A percentile compares a stretch with the other conserved stretches of the same genome.
These are phyloP conservation scores for Candida hungchunana DNA, from an alignment of 805 yeast species.

Conservation along the genomic window DNA sequence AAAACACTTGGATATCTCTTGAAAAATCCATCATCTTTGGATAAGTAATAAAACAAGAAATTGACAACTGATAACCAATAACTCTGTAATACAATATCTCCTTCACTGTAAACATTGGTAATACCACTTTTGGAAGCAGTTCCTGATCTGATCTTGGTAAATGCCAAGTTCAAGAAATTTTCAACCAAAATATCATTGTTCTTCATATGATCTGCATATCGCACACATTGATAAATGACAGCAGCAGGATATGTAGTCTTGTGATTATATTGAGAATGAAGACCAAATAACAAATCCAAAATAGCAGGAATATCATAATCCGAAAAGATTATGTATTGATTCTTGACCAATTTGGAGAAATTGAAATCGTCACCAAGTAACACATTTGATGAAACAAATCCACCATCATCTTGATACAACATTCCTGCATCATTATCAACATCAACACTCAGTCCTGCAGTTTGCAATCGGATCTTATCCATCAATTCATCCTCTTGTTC, in stretches of 20 bases:
- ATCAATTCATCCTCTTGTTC: slow-evolving; percentile 30
- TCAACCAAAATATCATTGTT: slow-evolving; percentile 54
- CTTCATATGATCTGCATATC: slow-evolving; percentile 59
- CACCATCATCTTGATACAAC: slow-evolving; percentile 21
- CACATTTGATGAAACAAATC: slow-evolving; percentile 14
- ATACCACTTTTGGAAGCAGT: slow-evolving; percentile 61
- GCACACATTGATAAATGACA: slow-evolving; percentile 60
- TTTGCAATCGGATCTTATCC: slow-evolving; percentile 35
- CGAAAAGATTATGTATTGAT: slow-evolving; percentile 57
- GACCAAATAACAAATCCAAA: slow-evolving; percentile 53
- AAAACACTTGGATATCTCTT: slow-evolving; percentile 50
- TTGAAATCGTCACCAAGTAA: slow-evolving; percentile 40
- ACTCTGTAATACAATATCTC: slow-evolving; percentile 67
- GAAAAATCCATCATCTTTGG: slow-evolving; percentile 60
- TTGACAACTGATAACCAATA: slow-evolving; percentile 87
- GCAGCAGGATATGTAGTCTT: slow-evolving; percentile 58
- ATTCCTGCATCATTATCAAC: slow-evolving; percentile 23
- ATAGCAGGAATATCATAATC: slow-evolving; percentile 74
- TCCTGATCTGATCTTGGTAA: slow-evolving; percentile 56
- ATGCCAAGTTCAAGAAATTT: slow-evolving; percentile 54
- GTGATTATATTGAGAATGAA: slow-evolving; percentile 50
- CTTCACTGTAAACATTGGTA: slow-evolving; percentile 37
- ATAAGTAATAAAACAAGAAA: slow-evolving; percentile 70
- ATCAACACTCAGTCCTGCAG: slow-evolving; percentile 29
- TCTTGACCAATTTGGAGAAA: slow-evolving; percentile 49